Base-by-base conservation (phyloP, 1,139 yeast species). In the Candida tropicalis region DNA sequence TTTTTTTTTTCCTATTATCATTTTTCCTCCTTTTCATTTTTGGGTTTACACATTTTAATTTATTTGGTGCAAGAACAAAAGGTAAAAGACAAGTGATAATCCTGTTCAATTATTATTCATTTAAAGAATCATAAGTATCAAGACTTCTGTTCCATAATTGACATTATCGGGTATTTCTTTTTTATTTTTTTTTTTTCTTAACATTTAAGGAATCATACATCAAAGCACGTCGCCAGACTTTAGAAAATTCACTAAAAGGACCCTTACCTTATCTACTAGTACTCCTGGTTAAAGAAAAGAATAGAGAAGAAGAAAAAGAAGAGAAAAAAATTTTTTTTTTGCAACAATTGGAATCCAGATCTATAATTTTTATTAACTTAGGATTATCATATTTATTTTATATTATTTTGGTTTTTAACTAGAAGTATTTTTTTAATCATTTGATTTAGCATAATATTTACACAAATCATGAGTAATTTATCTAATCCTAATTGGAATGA, bases 401-500 rank as follows among this genome's bases (percentile, higher is more conserved):
- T 25, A 17, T 25, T 31, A 7, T 31, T 31, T 31, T 31, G 11
- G 20, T n/a, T n/a, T n/a, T n/a, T n/a, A 22, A 22, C 4, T 7
- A 17, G 16, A 5, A 5, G 4, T 12, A 27, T n/a, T 12, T 12
- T 12, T 4, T 9, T 31, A 9, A 17, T n/a, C 9, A 20, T 16
- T 31, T 16, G 7, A 15, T 15, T 28, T 28, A 15, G 32, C 32
- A 28, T 28, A 28, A 24, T 10, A 28, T 28, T 16, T 13, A 15
- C 16, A 28, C 17, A 13, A 20, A 36, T 12, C 20, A 36, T 36
- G 39, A 36, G 39, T 17, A 26, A 28, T 22, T 6, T 26, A 18
- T 31, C 32, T 20, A 36, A 35, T 16, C 18, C 13, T 7, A 35
- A 36, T 26, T 36, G 39, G 39, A 36, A 20, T 36, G 39, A 31